phyloP scores from a whole-genome alignment of 2,329 filamentous ascomycete species.

The Cercospora berteroae region DNA sequence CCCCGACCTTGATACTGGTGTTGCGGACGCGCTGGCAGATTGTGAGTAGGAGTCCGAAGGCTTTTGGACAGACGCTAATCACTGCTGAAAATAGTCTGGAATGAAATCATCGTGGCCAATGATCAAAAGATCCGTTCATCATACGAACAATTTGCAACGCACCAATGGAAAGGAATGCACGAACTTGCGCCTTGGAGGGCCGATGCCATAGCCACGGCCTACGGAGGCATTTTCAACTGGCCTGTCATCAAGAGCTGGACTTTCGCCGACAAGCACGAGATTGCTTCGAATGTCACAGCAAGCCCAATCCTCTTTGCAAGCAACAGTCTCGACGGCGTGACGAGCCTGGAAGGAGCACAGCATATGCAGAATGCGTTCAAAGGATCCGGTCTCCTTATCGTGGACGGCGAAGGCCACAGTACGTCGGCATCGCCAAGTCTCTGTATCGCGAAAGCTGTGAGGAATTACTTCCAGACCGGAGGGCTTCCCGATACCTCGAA shows the following conservation, averaged over 20 bases:
- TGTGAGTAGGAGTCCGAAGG: background rate
- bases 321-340: background rate
- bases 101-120: background rate
- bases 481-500: background rate
- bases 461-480: slow-evolving; percentile 2
- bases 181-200: background rate
- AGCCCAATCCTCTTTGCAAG: background rate
- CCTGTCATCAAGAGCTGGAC: background rate
- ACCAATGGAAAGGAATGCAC: background rate
- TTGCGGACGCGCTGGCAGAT: background rate
- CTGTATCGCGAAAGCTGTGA: background rate
- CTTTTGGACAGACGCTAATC: background rate
- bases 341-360: background rate
- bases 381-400: background rate
- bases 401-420: background rate
- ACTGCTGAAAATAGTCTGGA: background rate
- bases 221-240: background rate
- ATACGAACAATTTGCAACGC: background rate
- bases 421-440: background rate
- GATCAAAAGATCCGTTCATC: background rate
- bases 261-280: background rate
- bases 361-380: background rate
- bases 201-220: background rate
- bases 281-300: background rate
- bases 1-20: background rate